Percentiles rank a stretch among this genome's conserved stretches.
These are phyloP conservation scores for Cercospora canescens DNA, from an alignment of 2,329 filamentous ascomycete species.

Conservation along the genomic window DNA sequence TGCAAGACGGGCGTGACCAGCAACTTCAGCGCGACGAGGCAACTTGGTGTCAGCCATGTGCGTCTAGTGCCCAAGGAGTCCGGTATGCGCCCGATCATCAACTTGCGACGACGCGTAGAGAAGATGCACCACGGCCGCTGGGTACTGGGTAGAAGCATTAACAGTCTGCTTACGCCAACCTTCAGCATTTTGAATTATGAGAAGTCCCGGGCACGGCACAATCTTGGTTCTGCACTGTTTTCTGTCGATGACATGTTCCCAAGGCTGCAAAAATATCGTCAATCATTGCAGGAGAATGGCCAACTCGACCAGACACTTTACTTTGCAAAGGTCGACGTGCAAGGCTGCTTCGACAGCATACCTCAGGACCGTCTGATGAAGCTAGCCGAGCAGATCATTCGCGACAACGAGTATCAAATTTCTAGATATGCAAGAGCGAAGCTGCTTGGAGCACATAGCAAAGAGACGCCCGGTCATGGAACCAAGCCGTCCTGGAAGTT, in stretches of 20 bases:
- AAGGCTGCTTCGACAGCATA: constrained; percentile 92
- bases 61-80: constrained; percentile 78
- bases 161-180: constrained; percentile 69
- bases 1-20: constrained; percentile 62
- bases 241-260: constrained; percentile 79
- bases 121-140: constrained; percentile 55
- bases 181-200: constrained; percentile 78
- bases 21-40: constrained; percentile 61
- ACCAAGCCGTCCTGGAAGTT: constrained; percentile 41
- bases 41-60: constrained; percentile 75
- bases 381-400: constrained; percentile 61
- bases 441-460: constrained; percentile 42
- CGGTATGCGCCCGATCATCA: constrained; percentile 82
- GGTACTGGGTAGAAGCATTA: constrained; percentile 65
- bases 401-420: constrained; percentile 66
- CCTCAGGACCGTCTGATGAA: constrained; percentile 73
- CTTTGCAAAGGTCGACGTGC: constrained; percentile 91
- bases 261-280: constrained; percentile 70
- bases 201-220: constrained; percentile 55
- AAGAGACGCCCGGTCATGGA: constrained; percentile 36
- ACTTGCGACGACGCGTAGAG: constrained; percentile 68
- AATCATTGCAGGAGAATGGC: constrained; percentile 42
- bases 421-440: constrained; percentile 73
- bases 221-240: constrained; percentile 77
- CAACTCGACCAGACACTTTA: constrained; percentile 57